These are phyloP conservation scores for Nakazawaea ishiwadae DNA, from an alignment of 805 yeast genomes.

Conservation along the genomic window DNA sequence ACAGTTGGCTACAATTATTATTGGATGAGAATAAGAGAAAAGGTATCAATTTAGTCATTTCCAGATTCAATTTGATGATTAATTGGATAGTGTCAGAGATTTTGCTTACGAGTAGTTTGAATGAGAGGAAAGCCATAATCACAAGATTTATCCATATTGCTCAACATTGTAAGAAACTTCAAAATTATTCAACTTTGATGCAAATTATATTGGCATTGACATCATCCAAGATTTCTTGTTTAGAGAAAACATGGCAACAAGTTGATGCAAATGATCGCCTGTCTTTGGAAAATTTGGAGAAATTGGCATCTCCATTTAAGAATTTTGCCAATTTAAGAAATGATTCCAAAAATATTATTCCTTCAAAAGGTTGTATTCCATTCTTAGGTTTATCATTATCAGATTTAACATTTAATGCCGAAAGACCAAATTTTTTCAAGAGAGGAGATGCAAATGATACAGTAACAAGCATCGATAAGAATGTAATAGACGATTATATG, in stretches of 20 bases:
- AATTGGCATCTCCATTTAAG: slow-evolving; percentile 65
- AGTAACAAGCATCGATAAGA: slow-evolving; percentile 5
- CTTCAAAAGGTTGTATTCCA: slow-evolving; percentile 79
- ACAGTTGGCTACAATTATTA: slow-evolving; percentile 80
- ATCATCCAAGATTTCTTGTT: slow-evolving; percentile 53
- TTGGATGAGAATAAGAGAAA: slow-evolving; percentile 46
- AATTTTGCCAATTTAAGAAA: slow-evolving; percentile 68
- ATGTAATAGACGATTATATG: slow-evolving; percentile 12
- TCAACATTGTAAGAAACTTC: slow-evolving; percentile 61
- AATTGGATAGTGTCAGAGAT: slow-evolving; percentile 93
- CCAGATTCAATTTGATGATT: slow-evolving; percentile 83
- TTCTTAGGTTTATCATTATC: slow-evolving; percentile 83
- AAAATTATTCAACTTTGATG: slow-evolving; percentile 83
- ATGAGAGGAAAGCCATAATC: slow-evolving; percentile 63
- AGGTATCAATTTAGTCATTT: slow-evolving; percentile 78
- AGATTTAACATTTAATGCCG: slow-evolving; percentile 74
- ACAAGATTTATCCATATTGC: slow-evolving; percentile 88
- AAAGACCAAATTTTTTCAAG: slow-evolving; percentile 46
- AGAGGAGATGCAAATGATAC: slow-evolving; percentile 11
- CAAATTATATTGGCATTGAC: slow-evolving; percentile 81
- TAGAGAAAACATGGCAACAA: slow-evolving; percentile 69
- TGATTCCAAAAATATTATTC: slow-evolving; percentile 54
- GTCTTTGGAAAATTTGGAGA: slow-evolving; percentile 62
- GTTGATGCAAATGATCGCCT: slow-evolving; percentile 70
- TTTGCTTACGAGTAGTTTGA: slow-evolving; percentile 56